Base-by-base conservation (phyloP, 2,329 filamentous ascomycete genomes). In the Fusarium sp. region DNA sequence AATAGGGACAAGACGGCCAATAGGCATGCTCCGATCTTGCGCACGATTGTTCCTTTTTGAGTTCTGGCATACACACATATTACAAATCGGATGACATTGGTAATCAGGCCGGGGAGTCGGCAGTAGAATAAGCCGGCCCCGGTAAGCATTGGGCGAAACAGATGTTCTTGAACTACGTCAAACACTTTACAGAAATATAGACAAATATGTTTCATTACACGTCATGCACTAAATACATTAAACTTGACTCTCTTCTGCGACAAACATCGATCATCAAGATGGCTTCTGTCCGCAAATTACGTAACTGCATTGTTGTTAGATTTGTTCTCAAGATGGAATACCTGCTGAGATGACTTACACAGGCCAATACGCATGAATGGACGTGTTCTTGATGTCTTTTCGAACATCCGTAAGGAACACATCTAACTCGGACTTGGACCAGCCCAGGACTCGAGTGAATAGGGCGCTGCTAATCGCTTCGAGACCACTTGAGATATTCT, bases 291-390 rank as follows among this genome's bases (percentile, higher is more conserved):
- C 61, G 14, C 8, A 58, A 8, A 63, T 64, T 23, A 63, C 43
- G 8, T 58, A 63, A 28, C 61, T 63, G 2, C 19, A 0, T 30
- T 2, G 4, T 2, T 16, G 10, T 57, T 49, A 49, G 43, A 37
- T 10, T 4, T 16, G 6, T 16, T 12, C 5, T 12, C 11, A 4
- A 26, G 18, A 7, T 4, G 9, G 4, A 28, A 8, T 2, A 6
- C 7, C 6, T 16, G 6, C 26, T 49, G 9, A 4, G 4, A 39
- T 5, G 3, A 51, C 69, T 71, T 46, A 76, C 71, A 76, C 61
- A 0, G 67, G 73, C 56, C 63, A 75, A 37, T 78, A 78, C 3
- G 71, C 74, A 52, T 79, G 77, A 5, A 78, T 72, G 1, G 55
- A 62, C 4, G 59, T 49, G 31, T 77, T 61, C 11, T 52, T 68